phyloP scores from a whole-genome alignment of 1,139 yeast genomes.

The Magnusiomyces fungicola region DNA sequence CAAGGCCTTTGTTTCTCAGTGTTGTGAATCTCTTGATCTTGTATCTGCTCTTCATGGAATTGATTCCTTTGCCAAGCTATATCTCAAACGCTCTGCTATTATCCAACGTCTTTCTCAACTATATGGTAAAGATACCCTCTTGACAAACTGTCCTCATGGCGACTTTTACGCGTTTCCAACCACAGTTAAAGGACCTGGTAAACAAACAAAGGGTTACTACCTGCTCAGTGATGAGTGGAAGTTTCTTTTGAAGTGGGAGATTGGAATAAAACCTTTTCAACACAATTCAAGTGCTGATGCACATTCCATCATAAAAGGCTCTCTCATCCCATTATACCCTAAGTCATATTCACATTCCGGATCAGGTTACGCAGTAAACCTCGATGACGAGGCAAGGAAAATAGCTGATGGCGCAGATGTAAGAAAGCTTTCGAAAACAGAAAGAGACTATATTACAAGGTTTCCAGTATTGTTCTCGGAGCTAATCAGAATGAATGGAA shows the following conservation, averaged over 20 bases:
- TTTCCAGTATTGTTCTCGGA: neutral
- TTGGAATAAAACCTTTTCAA: neutral
- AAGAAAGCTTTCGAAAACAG: too few relatives aligned
- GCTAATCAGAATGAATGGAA: conserved; percentile 1
- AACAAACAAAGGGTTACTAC: neutral
- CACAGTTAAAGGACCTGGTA: neutral
- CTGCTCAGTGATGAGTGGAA: neutral
- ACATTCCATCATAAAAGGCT: neutral
- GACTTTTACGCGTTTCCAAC: neutral
- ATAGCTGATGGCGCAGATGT: too few relatives aligned
- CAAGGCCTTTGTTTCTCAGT: neutral
- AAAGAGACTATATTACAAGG: neutral
- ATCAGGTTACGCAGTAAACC: too few relatives aligned
- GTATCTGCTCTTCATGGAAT: conserved; percentile 1
- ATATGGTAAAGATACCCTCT: neutral
- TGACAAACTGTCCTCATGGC: neutral
- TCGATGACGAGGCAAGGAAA: too few relatives aligned
- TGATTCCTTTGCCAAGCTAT: neutral
- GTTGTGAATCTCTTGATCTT: neutral
- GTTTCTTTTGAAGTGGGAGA: neutral
- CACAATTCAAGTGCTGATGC: neutral
- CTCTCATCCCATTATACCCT: neutral
- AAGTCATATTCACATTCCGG: too few relatives aligned
- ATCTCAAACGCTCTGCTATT: neutral
- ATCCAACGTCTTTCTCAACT: neutral